These are phyloP conservation scores for Populus trichocarpa DNA, from an alignment of 441 rosid species.

Conservation along the genomic window DNA sequence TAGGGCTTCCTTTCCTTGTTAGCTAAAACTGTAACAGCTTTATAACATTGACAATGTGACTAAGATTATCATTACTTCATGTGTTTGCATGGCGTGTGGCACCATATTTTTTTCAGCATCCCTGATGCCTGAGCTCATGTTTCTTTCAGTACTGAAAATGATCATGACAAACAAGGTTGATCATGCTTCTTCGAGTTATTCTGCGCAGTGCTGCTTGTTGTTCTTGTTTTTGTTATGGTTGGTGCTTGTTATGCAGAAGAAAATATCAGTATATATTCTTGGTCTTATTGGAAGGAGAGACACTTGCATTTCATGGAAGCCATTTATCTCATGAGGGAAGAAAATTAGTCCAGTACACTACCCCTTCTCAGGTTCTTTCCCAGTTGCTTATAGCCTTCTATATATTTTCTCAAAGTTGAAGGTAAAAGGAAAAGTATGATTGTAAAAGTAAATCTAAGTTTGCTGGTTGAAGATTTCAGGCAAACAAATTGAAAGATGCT, in stretches of 20 bases:
- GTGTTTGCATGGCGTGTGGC: not conserved
- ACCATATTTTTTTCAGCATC: not conserved
- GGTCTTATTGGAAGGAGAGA: conserved; percentile 56
- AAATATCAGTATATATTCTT: conserved; percentile 31
- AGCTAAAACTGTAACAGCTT: conserved; percentile 14
- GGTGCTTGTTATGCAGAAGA: conserved; percentile 38
- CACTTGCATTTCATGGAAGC: conserved; percentile 41
- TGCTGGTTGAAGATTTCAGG: conserved; percentile 36
- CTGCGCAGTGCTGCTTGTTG: not conserved
- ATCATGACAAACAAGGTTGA: conserved; percentile 6
- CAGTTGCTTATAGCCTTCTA: not conserved
- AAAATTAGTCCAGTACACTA: conserved; percentile 7
- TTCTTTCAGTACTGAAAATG: not conserved
- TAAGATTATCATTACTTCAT: not conserved
- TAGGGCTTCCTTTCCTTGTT: not conserved
- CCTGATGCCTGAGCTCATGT: not conserved
- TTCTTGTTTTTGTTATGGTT: conserved; percentile 4
- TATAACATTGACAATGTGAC: conserved; percentile 39
- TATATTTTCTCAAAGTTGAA: not conserved
- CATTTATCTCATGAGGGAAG: conserved; percentile 11
- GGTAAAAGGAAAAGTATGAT: not conserved
- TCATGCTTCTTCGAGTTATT: not conserved
- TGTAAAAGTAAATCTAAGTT: not conserved
- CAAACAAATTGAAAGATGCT: conserved; percentile 47
- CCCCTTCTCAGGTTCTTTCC: conserved; percentile 39